A percentile compares a stretch with the other conserved stretches of the same genome.
phyloP scores from a whole-genome alignment of 306 rosid species.

The Biancaea sappan region DNA sequence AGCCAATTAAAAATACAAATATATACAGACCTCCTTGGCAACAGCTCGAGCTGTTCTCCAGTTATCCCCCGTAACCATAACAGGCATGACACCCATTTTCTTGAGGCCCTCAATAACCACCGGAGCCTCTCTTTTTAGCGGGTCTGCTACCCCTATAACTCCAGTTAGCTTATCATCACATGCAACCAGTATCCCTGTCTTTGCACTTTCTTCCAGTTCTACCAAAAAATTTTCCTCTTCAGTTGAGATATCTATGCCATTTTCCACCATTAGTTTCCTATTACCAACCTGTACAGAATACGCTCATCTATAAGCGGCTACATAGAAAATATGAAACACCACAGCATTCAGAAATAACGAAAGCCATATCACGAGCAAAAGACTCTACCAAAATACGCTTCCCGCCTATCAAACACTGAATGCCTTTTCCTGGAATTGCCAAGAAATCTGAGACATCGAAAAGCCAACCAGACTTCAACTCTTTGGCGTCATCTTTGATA shows the following conservation, averaged over 20 bases:
- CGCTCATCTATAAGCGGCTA: conserved; percentile 36
- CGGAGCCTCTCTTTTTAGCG: conserved; percentile 93
- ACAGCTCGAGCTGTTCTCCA: conserved; percentile 94
- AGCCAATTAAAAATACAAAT: conserved; percentile 13
- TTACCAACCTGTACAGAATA: conserved; percentile 80
- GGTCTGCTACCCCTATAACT: conserved; percentile 91
- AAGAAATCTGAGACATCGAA: conserved; percentile 74
- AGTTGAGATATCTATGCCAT: conserved; percentile 65
- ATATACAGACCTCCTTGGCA: conserved; percentile 78
- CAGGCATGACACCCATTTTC: conserved; percentile 87
- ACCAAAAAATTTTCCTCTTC: conserved; percentile 73
- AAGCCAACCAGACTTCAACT: conserved; percentile 72
- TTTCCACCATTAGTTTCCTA: conserved; percentile 81
- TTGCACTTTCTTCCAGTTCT: conserved; percentile 89
- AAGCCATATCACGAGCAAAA: conserved; percentile 11
- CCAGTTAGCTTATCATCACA: conserved; percentile 66
- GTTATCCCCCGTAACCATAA: conserved; percentile 98
- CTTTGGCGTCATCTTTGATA: conserved; percentile 43
- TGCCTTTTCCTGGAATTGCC: conserved; percentile 88
- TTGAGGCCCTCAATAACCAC: conserved; percentile 85
- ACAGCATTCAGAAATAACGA: conserved; percentile 17
- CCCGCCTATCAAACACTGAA: conserved; percentile 70
- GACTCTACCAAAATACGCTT: conserved; percentile 65
- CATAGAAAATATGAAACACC: conserved; percentile 18
- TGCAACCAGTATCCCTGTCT: conserved; percentile 85